A percentile compares a stretch with the other conserved stretches of the same genome.
These are phyloP conservation scores for Spathaspora girioi DNA, from an alignment of 805 yeast species.

Conservation along the genomic window DNA sequence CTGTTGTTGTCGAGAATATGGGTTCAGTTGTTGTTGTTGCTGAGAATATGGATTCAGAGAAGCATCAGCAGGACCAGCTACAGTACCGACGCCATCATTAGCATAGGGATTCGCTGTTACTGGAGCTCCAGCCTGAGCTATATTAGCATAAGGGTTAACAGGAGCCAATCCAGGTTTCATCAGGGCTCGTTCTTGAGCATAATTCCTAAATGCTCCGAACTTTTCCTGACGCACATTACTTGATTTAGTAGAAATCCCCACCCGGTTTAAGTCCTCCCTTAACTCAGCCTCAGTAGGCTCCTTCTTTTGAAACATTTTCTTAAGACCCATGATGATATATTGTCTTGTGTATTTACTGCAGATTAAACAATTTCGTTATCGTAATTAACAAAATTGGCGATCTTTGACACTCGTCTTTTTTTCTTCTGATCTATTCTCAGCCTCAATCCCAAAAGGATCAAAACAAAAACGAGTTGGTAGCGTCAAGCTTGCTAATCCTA, in stretches of 20 bases:
- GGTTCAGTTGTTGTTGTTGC: conserved; percentile 1
- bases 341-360: neutral
- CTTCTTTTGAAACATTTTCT: conserved; percentile 44
- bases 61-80: conserved; percentile 5
- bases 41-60: conserved; percentile 4
- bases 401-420: neutral
- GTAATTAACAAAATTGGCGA: neutral
- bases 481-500: neutral
- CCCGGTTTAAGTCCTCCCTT: conserved; percentile 32
- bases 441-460: neutral
- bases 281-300: conserved; percentile 50
- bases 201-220: conserved; percentile 47
- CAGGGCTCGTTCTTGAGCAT: conserved; percentile 42
- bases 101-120: conserved; percentile 24
- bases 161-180: conserved; percentile 37
- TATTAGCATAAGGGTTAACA: conserved; percentile 36
- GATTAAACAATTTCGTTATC: neutral
- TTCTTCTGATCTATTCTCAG: neutral
- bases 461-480: neutral
- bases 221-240: conserved; percentile 38
- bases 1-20: conserved; percentile 10
- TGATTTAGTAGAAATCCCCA: conserved; percentile 41
- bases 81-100: conserved; percentile 2
- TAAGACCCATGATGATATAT: conserved; percentile 45
- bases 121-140: conserved; percentile 17